Percentiles rank a stretch among this genome's conserved stretches.
Conservation (phyloP, 2,329 filamentous ascomycete species). For the Sclerotinia minor region DNA sequence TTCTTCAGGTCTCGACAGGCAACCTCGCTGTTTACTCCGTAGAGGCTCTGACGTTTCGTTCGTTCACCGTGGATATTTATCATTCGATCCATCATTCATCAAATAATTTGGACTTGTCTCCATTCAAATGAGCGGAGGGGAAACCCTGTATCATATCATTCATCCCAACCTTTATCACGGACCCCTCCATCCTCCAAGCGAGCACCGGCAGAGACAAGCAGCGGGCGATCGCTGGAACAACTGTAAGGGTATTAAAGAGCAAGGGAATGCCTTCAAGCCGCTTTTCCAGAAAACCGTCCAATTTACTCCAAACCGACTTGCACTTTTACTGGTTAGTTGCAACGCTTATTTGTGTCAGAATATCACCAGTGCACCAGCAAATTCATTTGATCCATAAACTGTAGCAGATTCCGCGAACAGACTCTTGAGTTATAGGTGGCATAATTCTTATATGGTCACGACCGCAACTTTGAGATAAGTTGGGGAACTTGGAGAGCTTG, state of each 20-base stretch:
- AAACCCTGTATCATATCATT: slow-evolving; percentile 38
- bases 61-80: slow-evolving; percentile 7
- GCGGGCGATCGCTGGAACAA: slow-evolving; percentile 36
- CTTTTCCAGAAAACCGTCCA: slow-evolving; percentile 34
- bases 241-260: slow-evolving; percentile 28
- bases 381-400: slow-evolving; percentile 28
- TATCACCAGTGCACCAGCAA: slow-evolving; percentile 23
- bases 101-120: slow-evolving; percentile 18
- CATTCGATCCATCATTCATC: slow-evolving; percentile 17
- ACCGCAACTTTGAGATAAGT: slow-evolving; percentile 2
- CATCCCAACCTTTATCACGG: slow-evolving; percentile 39
- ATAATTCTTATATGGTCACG: slow-evolving; percentile 13
- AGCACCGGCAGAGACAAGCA: slow-evolving; percentile 37
- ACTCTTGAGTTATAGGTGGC: slow-evolving; percentile 18
- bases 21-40: slow-evolving; percentile 21
- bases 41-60: slow-evolving; percentile 10
- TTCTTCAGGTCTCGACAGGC: slow-evolving; percentile 21
- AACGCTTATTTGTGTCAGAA: slow-evolving; percentile 28
- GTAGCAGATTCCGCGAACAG: slow-evolving; percentile 30
- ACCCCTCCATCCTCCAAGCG: slow-evolving; percentile 37
- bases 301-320: slow-evolving; percentile 34
- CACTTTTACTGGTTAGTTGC: slow-evolving; percentile 15
- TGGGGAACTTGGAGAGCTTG: slow-evolving; percentile 8
- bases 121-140: slow-evolving; percentile 24
- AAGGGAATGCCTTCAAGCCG: slow-evolving; percentile 30